A percentile compares a stretch with the other conserved stretches of the same genome.
Evolutionary conservation across 352 stramenopile species (phyloP).

Genomic region (Phytophthora boehmeriae): DNA sequence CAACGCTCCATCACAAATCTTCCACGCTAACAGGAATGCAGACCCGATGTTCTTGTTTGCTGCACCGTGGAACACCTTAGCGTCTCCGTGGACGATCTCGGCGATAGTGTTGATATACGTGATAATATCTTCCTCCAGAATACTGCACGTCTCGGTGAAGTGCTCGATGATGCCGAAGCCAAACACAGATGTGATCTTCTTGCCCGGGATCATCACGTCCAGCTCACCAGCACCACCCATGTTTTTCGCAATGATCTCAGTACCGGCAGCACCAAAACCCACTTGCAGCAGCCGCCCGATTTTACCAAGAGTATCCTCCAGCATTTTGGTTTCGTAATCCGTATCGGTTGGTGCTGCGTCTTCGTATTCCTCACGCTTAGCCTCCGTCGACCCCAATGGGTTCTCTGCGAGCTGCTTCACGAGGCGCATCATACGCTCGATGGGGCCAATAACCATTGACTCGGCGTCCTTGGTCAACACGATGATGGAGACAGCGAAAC

Average conservation of each 20-base stretch:
- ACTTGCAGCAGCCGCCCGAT: conserved; percentile 96
- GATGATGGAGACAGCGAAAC: conserved; percentile 90
- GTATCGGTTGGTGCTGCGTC: conserved; percentile 40
- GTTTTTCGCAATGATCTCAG: conserved; percentile 98
- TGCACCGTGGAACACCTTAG: conserved; percentile 93
- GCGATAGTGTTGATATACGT: conserved; percentile 98
- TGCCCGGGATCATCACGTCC: conserved; percentile 97
- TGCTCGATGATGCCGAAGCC: conserved; percentile 96
- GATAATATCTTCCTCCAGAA: conserved; percentile 96
- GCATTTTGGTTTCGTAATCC: conserved; percentile 96
- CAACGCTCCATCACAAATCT: conserved; percentile 92
- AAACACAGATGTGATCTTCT: conserved; percentile 97
- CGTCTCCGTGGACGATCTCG: conserved; percentile 95
- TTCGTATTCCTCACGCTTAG: conserved; percentile 79
- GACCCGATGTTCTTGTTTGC: conserved; percentile 98
- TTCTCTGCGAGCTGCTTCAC: conserved; percentile 76
- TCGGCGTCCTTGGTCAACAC: conserved; percentile 95
- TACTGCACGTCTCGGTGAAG: conserved; percentile 94
- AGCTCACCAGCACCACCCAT: conserved; percentile 92
- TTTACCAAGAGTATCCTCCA: conserved; percentile 95
- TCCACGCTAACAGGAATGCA: conserved; percentile 95
- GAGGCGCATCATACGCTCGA: conserved; percentile 95
- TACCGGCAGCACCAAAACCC: conserved; percentile 97
- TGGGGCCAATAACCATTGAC: conserved; percentile 95
- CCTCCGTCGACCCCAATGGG: conserved; percentile 67